Evolutionary conservation across 192 early-diverging fungal genomes (phyloP), one percentile per base, ranked within the genome.

Genomic region (Coemansia sp.): DNA sequence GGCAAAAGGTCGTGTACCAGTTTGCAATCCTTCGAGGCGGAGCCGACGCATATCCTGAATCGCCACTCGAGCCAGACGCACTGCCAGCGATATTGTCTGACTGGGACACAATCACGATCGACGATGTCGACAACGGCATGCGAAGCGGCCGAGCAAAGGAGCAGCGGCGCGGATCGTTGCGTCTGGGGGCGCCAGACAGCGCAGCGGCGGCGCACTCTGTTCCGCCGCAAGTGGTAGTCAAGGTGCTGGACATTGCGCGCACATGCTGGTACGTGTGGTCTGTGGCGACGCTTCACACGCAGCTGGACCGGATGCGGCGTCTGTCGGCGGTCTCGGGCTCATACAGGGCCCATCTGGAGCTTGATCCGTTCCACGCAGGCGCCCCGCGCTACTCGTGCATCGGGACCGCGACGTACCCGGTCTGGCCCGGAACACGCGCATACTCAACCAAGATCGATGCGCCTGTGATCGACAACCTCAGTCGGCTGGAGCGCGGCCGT

Each of bases 1-100:
- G 77, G 8, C 94, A 92, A 48, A 77, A 92, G 35, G 91, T 92
- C 5, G 71, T 91, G 4, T 98, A 93, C 78, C 94, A 96, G 68
- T 91, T 95, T 66, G 87, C 89, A 18, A 82, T 95, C 20, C 71
- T 93, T 41, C 89, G 90, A 24, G 87, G 87, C 45, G 68, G 71
- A 24, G 68, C 68, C 26, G 67, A 67, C 3, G 38, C 58, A 15
- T 69, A 59, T 12, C 81, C 81, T 4, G 72, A 48, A 18, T 84
- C 81, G 45, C 81, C 76, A 18, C 45, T 84, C 6, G 81, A 84
- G 68, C 81, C 72, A 23, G 81, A 84, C 39, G 76, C 81, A 5
- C 55, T 78, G 52, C 77, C 81, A 0, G 70, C 77, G 7, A 49
- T 84, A 5, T 59, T 82, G 41, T 55, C 71, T 9, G 78, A 76